phyloP scores from a whole-genome alignment of 2,329 filamentous ascomycete species.

The Hypoxylon sp. region DNA sequence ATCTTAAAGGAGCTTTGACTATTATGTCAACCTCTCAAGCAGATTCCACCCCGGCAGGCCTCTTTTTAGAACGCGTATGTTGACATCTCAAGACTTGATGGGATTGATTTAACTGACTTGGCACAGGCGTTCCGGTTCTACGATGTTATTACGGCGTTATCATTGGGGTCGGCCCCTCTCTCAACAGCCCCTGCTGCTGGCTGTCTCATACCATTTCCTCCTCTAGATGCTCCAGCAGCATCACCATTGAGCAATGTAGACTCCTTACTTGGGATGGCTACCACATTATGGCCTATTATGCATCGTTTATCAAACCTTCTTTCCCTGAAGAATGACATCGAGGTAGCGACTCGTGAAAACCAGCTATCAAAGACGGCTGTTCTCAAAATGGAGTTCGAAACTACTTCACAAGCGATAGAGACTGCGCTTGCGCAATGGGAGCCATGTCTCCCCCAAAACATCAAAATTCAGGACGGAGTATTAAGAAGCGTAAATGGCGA shows the following conservation, averaged over 20 bases:
- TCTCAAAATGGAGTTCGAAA: constrained; percentile 60
- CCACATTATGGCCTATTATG: constrained; percentile 70
- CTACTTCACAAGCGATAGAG: constrained; percentile 63
- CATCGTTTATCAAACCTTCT: constrained; percentile 66
- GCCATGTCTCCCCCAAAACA: constrained; percentile 57
- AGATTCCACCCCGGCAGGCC: constrained; percentile 59
- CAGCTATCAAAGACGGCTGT: constrained; percentile 56
- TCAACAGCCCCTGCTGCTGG: constrained; percentile 59
- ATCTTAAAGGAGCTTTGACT: constrained; percentile 68
- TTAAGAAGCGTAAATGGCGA: constrained; percentile 29
- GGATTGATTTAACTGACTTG: constrained; percentile 36
- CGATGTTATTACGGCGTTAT: constrained; percentile 70
- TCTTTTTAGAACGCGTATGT: constrained; percentile 66
- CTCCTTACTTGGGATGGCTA: constrained; percentile 68
- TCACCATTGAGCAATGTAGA: constrained; percentile 63
- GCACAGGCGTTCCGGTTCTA: constrained; percentile 69
- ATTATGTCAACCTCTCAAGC: constrained; percentile 61
- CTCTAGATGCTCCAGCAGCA: constrained; percentile 53
- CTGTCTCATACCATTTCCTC: constrained; percentile 57
- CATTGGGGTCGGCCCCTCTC: constrained; percentile 65
- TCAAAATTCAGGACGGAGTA: constrained; percentile 42
- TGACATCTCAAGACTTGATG: background rate
- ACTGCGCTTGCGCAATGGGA: constrained; percentile 64
- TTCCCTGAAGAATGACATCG: constrained; percentile 61
- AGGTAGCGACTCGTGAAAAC: constrained; percentile 53